Conservation (phyloP, 148 eudicot species). For the Vaccinium darrowii region DNA sequence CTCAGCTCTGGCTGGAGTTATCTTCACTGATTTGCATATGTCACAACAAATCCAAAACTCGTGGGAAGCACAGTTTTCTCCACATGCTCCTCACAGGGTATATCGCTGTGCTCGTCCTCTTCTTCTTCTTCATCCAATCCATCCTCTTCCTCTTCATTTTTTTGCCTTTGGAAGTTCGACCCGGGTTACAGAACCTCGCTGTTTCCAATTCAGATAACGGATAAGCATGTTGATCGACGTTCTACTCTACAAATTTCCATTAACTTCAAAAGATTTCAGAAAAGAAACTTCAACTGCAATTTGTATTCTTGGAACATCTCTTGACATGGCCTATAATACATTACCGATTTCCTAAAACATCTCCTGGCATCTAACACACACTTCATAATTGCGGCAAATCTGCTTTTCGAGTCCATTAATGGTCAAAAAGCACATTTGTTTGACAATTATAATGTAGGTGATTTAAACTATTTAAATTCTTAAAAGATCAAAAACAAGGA, state of each 20-base stretch:
- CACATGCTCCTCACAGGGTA: conserved; percentile 55
- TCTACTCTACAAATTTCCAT: neutral
- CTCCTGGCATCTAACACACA: neutral
- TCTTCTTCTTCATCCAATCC: conserved; percentile 47
- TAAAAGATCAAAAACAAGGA: neutral
- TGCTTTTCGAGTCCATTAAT: neutral
- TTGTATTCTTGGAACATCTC: neutral
- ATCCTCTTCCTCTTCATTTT: conserved; percentile 28
- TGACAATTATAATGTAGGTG: neutral
- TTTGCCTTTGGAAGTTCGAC: conserved; percentile 19
- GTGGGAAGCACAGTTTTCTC: conserved; percentile 50
- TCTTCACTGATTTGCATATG: conserved; percentile 57
- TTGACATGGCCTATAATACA: neutral
- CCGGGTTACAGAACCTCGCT: conserved; percentile 25
- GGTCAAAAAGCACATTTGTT: neutral
- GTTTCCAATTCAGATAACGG: neutral
- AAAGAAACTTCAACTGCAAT: neutral
- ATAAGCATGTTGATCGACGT: neutral
- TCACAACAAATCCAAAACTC: conserved; percentile 71
- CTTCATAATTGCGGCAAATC: neutral
- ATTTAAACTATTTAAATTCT: neutral
- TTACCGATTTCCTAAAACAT: neutral
- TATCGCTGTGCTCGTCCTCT: conserved; percentile 49
- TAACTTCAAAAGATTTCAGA: neutral
- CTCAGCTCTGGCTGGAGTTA: conserved; percentile 63